Base-by-base conservation (phyloP, 2,329 filamentous ascomycete species). In the Lachnellula suecica region DNA sequence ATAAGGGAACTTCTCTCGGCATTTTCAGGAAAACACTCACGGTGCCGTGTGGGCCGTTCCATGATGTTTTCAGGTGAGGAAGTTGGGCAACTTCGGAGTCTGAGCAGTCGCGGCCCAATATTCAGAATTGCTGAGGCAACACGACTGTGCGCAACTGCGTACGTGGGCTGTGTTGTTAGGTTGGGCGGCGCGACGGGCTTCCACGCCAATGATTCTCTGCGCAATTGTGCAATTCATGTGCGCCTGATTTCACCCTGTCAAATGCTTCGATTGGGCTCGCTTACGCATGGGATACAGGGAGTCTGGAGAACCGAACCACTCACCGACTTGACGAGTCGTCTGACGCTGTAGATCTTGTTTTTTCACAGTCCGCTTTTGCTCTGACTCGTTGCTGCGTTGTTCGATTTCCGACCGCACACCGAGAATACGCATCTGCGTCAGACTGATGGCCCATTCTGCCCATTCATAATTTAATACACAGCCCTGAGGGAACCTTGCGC, bases 361-460 rank as follows among this genome's bases (percentile, higher is more conserved):
- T 25, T 11, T 42, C 15, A 22, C 20, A 6, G 8, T 43, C 40
- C 22, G 20, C 20, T 25, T 13, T n/a, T 25, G 40, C 40, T 43
- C 40, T 43, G 40, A 43, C 20, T 43, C 40, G 22, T 20, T 4
- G 17, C 13, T 43, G 40, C 40, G 40, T 35, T 43, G 40, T 20
- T 25, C 22, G 17, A 19, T 19, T 13, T 8, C 27, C 27, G 27
- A 31, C 13, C 17, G 5, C 10, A 37, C 10, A 27, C 40, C 40
- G 40, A 43, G 22, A 24, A 43, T 43, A 43, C 40, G 40, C 40
- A 43, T 15, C 22, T 43, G 40, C 40, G 40, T 43, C 40, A 11
- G 40, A 15, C 40, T 24, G 40, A 22, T 23, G 4, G 2, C 8
- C 11, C 20, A 43, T 20, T 43, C 40, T 25, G 40, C 40, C 40